Evolutionary conservation across 768 basidiomycete genomes (phyloP), one percentile per base, ranked within the genome.

Genomic region (Boletus pseudo-olivaceus): DNA sequence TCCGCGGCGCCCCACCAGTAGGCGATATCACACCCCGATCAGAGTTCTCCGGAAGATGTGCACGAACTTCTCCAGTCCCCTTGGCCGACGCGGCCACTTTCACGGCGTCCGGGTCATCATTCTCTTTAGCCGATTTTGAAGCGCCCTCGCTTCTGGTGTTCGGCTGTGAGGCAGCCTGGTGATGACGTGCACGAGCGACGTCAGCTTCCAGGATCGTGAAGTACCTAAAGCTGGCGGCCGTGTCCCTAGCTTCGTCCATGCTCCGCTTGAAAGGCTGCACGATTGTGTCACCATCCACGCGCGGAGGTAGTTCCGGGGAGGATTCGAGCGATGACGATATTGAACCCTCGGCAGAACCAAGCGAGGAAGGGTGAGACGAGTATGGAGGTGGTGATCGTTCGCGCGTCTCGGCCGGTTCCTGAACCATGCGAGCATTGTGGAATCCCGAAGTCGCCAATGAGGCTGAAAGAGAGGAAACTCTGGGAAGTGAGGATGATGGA

Each of bases 391-490:
- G 68, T 12, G 71, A 72, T 46, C 52, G 56, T 47, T 54, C 57
- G 14, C 23, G 62, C n/a, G 56, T 29, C 47, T 56, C 54, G 30
- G 59, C 34, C 46, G 53, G 54, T 37, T 60, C 65, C 37, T 58
- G 60, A 48, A 53, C 61, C 23, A 73, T 73, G 52, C 68, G 76
- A 5, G 81, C 78, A 60, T 82, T 74, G 54, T 85, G 78, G 59
- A 88, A 82, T 15, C 73, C 71, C 19, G 85, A 77, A 20, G 79
- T 80, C 7, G 77, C 82, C 41, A 90, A 73, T 33, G 88, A 88
- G n/a, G 81, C 81, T 19, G 88, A 89, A 40, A 90, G 78, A 6
- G 84, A 81, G 49, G 88, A 90, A 32, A 77, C 56, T 47, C 75
- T 73, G 30, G 76, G 73, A 27, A 68, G 62, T 27, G 74, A 67